Conservation (phyloP, 805 yeast genomes). For the Millerago galiae region DNA sequence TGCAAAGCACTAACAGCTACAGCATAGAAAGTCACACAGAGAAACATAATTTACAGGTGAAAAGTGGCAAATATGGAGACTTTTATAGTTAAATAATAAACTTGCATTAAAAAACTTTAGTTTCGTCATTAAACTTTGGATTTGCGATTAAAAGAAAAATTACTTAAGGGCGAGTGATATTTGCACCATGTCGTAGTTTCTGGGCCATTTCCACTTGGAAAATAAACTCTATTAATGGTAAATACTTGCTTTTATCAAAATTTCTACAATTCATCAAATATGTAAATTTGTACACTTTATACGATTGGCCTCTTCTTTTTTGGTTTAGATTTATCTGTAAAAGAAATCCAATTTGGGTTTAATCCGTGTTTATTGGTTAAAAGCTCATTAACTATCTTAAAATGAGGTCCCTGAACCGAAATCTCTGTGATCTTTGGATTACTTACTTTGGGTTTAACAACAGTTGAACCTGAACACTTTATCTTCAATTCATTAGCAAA, state of each 20-base stretch:
- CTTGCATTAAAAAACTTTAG: no score
- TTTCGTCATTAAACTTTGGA: no score
- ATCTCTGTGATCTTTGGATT: slow-evolving; percentile 59
- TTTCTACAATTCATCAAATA: no score
- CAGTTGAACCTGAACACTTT: slow-evolving; percentile 85
- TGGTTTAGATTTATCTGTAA: slow-evolving; percentile 54
- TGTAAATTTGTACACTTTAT: no score
- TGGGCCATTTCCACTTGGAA: no score
- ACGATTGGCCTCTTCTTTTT: slow-evolving; percentile 35
- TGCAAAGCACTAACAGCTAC: not conserved
- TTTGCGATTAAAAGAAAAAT: no score
- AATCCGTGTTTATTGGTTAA: slow-evolving; percentile 55
- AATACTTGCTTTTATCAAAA: no score
- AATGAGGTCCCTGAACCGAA: slow-evolving; percentile 88
- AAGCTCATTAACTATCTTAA: slow-evolving; percentile 49
- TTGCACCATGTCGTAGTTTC: no score
- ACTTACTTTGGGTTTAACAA: slow-evolving; percentile 55
- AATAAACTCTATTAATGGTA: no score
- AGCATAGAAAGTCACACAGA: not conserved
- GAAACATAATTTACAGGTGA: no score
- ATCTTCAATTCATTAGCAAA: slow-evolving; percentile 65
- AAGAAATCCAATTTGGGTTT: slow-evolving; percentile 56
- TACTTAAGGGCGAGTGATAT: no score
- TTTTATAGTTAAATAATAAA: not conserved
- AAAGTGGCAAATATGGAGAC: not conserved